Conservation (phyloP, 2,329 filamentous ascomycete species). For the Ophiostoma ips region DNA sequence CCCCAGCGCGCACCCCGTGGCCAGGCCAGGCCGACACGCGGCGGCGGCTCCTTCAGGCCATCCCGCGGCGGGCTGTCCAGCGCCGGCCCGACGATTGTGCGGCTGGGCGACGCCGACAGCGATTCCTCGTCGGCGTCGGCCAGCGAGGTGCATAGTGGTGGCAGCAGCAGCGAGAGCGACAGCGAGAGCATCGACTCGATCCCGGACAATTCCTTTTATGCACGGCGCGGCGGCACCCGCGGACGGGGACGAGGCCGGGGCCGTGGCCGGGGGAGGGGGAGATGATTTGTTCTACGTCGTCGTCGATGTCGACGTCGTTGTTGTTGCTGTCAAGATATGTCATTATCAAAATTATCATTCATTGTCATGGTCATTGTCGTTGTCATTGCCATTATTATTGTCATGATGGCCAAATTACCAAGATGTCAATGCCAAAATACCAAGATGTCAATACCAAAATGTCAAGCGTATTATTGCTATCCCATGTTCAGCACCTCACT, state of each 20-base stretch:
- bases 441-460: too few species aligned
- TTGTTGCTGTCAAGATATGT: too few species aligned
- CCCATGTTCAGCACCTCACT: too few species aligned
- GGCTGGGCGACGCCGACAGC: constrained; percentile 18
- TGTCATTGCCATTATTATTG: too few species aligned
- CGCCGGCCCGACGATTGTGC: constrained; percentile 21
- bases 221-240: constrained; percentile 8
- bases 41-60: background rate
- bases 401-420: too few species aligned
- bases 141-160: background rate
- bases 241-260: constrained; percentile 10
- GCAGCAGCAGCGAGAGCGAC: background rate
- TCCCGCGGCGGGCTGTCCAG: background rate
- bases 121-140: constrained; percentile 6
- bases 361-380: too few species aligned
- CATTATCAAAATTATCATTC: too few species aligned
- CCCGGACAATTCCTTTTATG: constrained; percentile 1
- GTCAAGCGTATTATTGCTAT: too few species aligned
- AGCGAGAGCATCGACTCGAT: background rate
- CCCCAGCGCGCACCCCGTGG: background rate
- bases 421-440: too few species aligned
- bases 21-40: background rate
- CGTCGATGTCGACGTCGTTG: too few species aligned
- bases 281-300: too few species aligned
- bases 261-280: constrained; percentile 5